phyloP scores from a whole-genome alignment of 768 basidiomycete species.

The Tulasnella sp. region DNA sequence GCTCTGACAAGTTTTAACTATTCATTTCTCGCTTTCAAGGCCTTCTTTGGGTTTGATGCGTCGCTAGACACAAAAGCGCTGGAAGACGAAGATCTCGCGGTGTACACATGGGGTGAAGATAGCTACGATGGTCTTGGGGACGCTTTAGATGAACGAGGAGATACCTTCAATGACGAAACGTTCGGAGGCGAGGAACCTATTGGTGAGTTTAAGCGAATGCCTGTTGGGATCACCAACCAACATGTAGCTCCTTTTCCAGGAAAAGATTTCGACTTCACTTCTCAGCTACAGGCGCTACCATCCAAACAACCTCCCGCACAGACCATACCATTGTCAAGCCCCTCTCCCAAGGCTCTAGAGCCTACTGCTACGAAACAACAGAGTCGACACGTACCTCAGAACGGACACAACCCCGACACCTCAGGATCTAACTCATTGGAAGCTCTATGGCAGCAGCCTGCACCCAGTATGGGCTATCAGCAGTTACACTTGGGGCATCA shows the following conservation, averaged over 20 bases:
- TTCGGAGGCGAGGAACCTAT: conserved; percentile 65
- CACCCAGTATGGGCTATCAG: not conserved
- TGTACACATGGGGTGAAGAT: conserved; percentile 88
- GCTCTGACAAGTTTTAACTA: too few relatives aligned
- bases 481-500: conserved; percentile 24
- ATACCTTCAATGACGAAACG: conserved; percentile 94
- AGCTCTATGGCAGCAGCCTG: not conserved
- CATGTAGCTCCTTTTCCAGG: conserved; percentile 34
- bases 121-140: conserved; percentile 84
- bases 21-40: conserved; percentile 26
- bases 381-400: conserved; percentile 4
- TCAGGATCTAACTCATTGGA: not conserved
- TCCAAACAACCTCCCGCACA: conserved; percentile 3
- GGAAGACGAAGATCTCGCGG: conserved; percentile 67
- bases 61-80: conserved; percentile 49
- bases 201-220: conserved; percentile 42
- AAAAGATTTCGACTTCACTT: conserved; percentile 85
- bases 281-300: conserved; percentile 29
- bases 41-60: conserved; percentile 70
- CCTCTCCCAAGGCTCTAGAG: too few relatives aligned
- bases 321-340: not conserved
- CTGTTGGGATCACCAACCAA: too few relatives aligned
- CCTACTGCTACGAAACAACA: conserved; percentile 13
- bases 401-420: conserved; percentile 2
- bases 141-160: conserved; percentile 75